phyloP scores from a whole-genome alignment of 805 yeast species.

The Metschnikowia rubicola region DNA sequence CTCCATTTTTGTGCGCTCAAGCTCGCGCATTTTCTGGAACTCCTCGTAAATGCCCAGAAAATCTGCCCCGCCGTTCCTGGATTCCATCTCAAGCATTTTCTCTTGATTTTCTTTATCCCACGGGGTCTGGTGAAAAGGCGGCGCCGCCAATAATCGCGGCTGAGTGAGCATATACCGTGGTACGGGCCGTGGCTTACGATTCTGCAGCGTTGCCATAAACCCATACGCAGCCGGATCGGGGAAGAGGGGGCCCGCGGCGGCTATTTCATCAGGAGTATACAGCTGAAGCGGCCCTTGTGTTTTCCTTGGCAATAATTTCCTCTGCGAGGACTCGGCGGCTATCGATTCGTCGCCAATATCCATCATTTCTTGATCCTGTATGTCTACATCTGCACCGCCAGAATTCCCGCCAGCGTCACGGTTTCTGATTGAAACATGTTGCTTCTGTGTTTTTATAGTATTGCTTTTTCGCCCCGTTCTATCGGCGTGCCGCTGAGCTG shows the following conservation, averaged over 20 bases:
- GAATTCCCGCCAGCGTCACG: background rate
- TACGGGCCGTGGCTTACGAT: constrained; percentile 22
- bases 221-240: constrained; percentile 30
- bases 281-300: background rate
- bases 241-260: constrained; percentile 29
- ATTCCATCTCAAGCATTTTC: constrained; percentile 53
- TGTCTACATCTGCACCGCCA: background rate
- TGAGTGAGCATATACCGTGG: constrained; percentile 38
- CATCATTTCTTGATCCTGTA: background rate
- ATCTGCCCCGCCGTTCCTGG: constrained; percentile 45
- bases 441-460: too few species aligned
- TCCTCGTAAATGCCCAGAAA: constrained; percentile 71
- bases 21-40: constrained; percentile 67
- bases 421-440: too few species aligned
- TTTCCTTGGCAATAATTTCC: background rate
- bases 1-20: constrained; percentile 79
- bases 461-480: too few species aligned
- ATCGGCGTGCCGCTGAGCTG: too few species aligned
- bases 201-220: constrained; percentile 16
- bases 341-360: background rate
- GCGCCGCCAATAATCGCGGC: constrained; percentile 33
- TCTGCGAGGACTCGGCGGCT: background rate
- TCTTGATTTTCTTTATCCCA: constrained; percentile 82
- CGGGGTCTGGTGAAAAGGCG: constrained; percentile 34
- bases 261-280: constrained; percentile 6